Evolutionary conservation across 2,329 filamentous ascomycete genomes (phyloP).

Genomic region (Claviceps pazoutovae): DNA sequence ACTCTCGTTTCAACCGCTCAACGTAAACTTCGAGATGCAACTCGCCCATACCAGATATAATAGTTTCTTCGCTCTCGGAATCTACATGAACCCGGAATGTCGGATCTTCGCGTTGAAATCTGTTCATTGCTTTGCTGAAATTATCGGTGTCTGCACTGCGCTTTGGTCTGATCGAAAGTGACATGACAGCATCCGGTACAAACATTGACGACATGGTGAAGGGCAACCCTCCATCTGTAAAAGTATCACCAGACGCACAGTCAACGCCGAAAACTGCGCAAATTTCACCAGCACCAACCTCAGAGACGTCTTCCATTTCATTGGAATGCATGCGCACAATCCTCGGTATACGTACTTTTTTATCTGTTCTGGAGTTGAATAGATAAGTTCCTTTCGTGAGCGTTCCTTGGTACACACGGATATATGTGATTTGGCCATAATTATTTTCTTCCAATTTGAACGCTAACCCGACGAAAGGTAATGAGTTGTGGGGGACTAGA

Average conservation of each 20-base stretch:
- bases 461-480: conserved; percentile 88
- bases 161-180: conserved; percentile 93
- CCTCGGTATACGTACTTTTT: conserved; percentile 91
- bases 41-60: conserved; percentile 97
- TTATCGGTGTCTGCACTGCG: conserved; percentile 80
- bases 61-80: conserved; percentile 83
- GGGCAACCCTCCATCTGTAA: conserved; percentile 82
- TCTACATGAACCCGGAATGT: conserved; percentile 95
- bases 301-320: conserved; percentile 92
- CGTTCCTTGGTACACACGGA: conserved; percentile 91
- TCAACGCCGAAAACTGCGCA: conserved; percentile 97
- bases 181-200: conserved; percentile 95
- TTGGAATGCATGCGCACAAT: conserved; percentile 99
- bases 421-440: conserved; percentile 95
- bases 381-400: conserved; percentile 80
- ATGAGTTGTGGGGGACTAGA: conserved; percentile 80
- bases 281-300: conserved; percentile 92
- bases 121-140: conserved; percentile 97
- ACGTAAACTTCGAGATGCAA: conserved; percentile 94
- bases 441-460: conserved; percentile 99
- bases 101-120: conserved; percentile 95
- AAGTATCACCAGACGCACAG: conserved; percentile 94
- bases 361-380: conserved; percentile 85
- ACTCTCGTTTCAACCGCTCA: conserved; percentile 91
- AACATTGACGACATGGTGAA: conserved; percentile 98